Percentiles rank a stretch among this genome's conserved stretches.
These are phyloP conservation scores for Lactarius tabidus DNA, from an alignment of 768 basidiomycete genomes.

Conservation along the genomic window DNA sequence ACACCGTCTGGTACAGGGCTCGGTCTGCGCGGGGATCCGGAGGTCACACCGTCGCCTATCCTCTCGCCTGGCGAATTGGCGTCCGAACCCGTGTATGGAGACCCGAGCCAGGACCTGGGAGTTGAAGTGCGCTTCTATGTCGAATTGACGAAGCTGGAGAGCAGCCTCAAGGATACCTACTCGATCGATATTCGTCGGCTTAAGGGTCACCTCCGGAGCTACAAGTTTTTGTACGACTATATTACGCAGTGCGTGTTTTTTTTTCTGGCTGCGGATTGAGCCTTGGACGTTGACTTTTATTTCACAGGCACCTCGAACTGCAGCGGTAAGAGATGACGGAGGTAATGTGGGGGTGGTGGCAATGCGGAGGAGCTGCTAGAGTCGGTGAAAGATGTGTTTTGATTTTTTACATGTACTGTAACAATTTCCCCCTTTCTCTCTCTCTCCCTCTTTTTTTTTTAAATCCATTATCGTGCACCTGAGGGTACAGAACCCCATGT, in stretches of 20 bases:
- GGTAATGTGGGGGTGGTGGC: background rate
- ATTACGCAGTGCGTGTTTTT: slow-evolving; percentile 67
- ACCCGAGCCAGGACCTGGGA: slow-evolving; percentile 72
- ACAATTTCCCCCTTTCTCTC: background rate
- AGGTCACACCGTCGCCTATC: slow-evolving; percentile 19
- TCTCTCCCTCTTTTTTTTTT: too few relatives aligned
- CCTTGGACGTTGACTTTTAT: background rate
- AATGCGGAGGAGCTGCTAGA: background rate
- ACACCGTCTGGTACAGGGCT: slow-evolving; percentile 33
- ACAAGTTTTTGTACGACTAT: slow-evolving; percentile 87
- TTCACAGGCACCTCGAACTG: slow-evolving; percentile 13
- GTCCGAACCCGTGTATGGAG: slow-evolving; percentile 69
- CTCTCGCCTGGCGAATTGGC: slow-evolving; percentile 31
- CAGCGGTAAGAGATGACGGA: slow-evolving; percentile 5
- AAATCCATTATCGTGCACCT: too few relatives aligned
- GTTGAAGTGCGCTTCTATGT: slow-evolving; percentile 97
- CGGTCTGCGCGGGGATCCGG: slow-evolving; percentile 40
- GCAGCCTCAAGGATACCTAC: slow-evolving; percentile 84
- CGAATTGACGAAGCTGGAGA: slow-evolving; percentile 86
- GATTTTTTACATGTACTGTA: slow-evolving; percentile 8
- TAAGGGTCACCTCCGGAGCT: slow-evolving; percentile 90
- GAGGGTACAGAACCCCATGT: too few relatives aligned
- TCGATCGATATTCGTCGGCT: slow-evolving; percentile 88
- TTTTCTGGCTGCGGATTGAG: slow-evolving; percentile 8
- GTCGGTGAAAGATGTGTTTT: background rate